Conservation (phyloP, 129 eudicot species). For the Chrysanthemum makinoi region DNA sequence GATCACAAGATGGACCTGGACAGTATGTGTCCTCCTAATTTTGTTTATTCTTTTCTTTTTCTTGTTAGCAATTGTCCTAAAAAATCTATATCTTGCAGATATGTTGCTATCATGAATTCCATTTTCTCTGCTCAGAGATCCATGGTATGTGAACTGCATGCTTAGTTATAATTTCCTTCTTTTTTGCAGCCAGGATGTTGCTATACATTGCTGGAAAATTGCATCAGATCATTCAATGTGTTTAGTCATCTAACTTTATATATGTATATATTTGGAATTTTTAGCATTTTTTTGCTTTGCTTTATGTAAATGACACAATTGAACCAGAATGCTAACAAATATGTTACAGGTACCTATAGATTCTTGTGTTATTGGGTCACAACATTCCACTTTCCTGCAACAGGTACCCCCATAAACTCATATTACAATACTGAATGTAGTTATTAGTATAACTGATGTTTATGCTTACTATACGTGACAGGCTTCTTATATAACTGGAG, state of each 20-base stretch:
- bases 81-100: conserved; percentile 50
- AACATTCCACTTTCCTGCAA: conserved; percentile 90
- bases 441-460: not conserved
- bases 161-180: not conserved
- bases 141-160: conserved; percentile 40
- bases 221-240: not conserved
- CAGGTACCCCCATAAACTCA: conserved; percentile 50
- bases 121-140: conserved; percentile 97
- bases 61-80: not conserved
- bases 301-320: no score
- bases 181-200: not conserved
- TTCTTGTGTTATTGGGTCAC: conserved; percentile 85
- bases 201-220: not conserved
- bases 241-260: not conserved
- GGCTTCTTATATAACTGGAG: conserved; percentile 98
- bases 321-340: not conserved
- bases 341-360: conserved; percentile 61
- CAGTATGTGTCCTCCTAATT: conserved; percentile 53
- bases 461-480: conserved; percentile 18
- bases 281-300: not conserved
- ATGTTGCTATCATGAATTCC: conserved; percentile 92
- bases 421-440: not conserved
- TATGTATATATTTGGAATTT: not conserved
- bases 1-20: conserved; percentile 98
- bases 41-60: not conserved